These are phyloP conservation scores for Debaryomyces udenii DNA, from an alignment of 1,139 yeast genomes.

Conservation along the genomic window DNA sequence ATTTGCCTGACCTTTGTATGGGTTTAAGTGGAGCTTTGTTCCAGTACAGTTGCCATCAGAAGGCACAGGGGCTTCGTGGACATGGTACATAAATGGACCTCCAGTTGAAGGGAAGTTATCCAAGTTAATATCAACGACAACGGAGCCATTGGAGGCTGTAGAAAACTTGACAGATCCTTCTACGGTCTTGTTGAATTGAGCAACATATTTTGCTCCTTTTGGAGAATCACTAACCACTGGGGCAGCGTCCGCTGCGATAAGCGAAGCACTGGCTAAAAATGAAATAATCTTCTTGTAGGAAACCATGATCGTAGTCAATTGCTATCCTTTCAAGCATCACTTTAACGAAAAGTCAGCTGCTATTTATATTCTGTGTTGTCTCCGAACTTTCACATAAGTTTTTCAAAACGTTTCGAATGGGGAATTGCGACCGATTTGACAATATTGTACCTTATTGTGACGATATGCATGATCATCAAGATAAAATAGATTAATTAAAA, in stretches of 20 bases:
- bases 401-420: not conserved
- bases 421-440: not conserved
- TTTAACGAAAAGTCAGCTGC: too few species aligned
- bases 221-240: slow-evolving; percentile 33
- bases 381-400: too few species aligned
- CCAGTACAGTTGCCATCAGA: slow-evolving; percentile 44
- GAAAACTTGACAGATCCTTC: slow-evolving; percentile 35
- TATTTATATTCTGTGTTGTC: too few species aligned
- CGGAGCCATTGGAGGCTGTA: slow-evolving; percentile 36
- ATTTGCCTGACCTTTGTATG: slow-evolving; percentile 36
- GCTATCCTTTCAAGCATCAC: too few species aligned
- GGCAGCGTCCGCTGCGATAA: slow-evolving; percentile 25
- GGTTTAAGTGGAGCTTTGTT: slow-evolving; percentile 42
- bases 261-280: slow-evolving; percentile 13
- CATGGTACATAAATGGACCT: slow-evolving; percentile 48
- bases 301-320: slow-evolving; percentile 7
- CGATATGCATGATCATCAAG: slow-evolving; percentile 7
- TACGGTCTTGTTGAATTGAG: slow-evolving; percentile 25
- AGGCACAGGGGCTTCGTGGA: slow-evolving; percentile 44
- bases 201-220: slow-evolving; percentile 24
- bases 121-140: slow-evolving; percentile 35
- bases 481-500: slow-evolving; percentile 5
- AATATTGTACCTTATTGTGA: not conserved
- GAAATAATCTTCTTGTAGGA: slow-evolving; percentile 13
- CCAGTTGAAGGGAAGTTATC: slow-evolving; percentile 37